Conservation (phyloP, 495 filamentous ascomycete species). For the Patellaria atrata region DNA sequence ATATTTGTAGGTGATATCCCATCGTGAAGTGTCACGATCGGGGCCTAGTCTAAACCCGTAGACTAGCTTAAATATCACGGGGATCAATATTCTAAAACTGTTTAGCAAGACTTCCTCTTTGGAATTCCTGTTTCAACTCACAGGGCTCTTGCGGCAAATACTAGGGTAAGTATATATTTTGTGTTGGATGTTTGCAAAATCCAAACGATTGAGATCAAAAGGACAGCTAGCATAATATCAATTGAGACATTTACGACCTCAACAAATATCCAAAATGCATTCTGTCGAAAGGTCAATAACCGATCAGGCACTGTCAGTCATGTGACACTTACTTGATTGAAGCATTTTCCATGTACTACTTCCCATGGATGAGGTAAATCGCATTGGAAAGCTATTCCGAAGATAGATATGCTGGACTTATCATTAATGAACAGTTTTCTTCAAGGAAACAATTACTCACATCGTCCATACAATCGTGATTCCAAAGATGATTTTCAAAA, state of each 20-base stretch:
- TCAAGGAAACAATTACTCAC: constrained; percentile 1
- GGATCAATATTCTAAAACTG: no score
- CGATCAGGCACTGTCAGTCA: background rate
- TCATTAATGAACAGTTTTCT: background rate
- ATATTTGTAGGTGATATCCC: constrained; percentile 3
- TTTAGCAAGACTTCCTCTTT: no score
- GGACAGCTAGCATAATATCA: background rate
- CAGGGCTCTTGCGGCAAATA: constrained; percentile 4
- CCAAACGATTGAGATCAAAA: constrained; percentile 2
- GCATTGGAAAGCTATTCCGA: constrained; percentile 9
- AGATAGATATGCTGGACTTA: constrained; percentile 1
- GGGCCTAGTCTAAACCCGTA: no score
- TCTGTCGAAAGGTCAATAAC: background rate
- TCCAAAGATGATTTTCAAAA: background rate
- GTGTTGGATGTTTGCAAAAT: constrained; percentile 1
- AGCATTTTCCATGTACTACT: constrained; percentile 1
- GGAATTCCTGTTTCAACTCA: constrained; percentile 3
- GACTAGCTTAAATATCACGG: no score
- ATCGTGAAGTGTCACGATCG: background rate
- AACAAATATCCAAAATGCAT: constrained; percentile 4
- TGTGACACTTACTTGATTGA: constrained; percentile 2
- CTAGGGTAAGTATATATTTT: constrained; percentile 3
- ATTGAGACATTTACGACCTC: constrained; percentile 3
- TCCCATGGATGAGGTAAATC: constrained; percentile 2
- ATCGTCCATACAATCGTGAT: constrained; percentile 1